Evolutionary conservation across 2,329 filamentous ascomycete genomes (phyloP), one percentile per base, ranked within the genome.

Genomic region (Thelonectria discophora): DNA sequence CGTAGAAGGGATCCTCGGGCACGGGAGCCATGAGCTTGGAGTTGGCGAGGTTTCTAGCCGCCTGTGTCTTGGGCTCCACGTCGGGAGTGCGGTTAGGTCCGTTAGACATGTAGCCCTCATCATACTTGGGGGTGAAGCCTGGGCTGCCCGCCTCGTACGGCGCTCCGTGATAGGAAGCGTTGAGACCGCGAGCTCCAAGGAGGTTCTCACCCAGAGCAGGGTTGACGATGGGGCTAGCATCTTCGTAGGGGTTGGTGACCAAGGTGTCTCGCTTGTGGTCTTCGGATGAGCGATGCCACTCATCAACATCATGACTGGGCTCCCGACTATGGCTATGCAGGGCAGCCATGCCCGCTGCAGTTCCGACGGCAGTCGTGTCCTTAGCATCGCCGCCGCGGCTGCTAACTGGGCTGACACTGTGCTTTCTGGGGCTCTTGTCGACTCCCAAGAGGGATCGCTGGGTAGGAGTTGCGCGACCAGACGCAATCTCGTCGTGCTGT

Each of bases 101-200:
- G 57, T 87, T 92, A 21, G 94, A 97, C 67, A 94, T 94, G 78
- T 97, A 98, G 8, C 94, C 94, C 79, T 98, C 94, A 73, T 97
- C 92, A 54, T 79, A 81, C 75, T 89, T 91, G 62, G 81, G 86
- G 61, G 84, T 82, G 45, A 82, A 86, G 69, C 82, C 75, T 50
- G 86, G 85, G 73, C 88, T 83, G 75, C 86, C 78, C 66, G 85
- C 77, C 74, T 84, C 73, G 76, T 84, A 82, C 66, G 80, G 74
- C 68, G 78, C 75, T 56, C 77, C 76, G 27, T 30, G 27, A 64
- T 82, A 84, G 37, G 68, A 67, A 15, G 74, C 69, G 43, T 76
- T 76, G 34, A 80, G 78, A 5, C 77, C 76, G 48, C 77, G 71
- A 11, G 69, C 73, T 43, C 74, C 72, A 18, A 87, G 75, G 20